Percentiles rank a stretch among this genome's conserved stretches.
These are phyloP conservation scores for Penicillium crustosum DNA, from an alignment of 2,329 filamentous ascomycete species.

Conservation along the genomic window DNA sequence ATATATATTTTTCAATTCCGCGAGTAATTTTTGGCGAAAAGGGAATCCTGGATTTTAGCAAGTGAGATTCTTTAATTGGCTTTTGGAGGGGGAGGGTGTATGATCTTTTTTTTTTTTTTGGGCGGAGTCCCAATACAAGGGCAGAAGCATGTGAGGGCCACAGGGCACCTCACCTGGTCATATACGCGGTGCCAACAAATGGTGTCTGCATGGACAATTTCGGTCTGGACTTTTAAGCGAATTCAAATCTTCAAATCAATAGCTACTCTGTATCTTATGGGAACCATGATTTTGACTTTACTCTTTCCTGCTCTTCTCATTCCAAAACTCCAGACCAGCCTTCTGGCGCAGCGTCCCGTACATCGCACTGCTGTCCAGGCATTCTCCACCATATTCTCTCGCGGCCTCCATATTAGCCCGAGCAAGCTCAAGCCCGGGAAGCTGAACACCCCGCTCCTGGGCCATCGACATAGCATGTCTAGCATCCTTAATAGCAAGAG, in stretches of 20 bases:
- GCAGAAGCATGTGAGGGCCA: background rate
- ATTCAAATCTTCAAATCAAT: background rate
- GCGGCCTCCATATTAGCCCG: slow-evolving; percentile 38
- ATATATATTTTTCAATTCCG: background rate
- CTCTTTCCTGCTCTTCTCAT: slow-evolving; percentile 37
- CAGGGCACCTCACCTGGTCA: background rate
- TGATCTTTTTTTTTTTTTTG: background rate
- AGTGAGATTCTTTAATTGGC: background rate
- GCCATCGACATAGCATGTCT: slow-evolving; percentile 38
- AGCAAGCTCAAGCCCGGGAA: slow-evolving; percentile 38
- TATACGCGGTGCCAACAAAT: background rate
- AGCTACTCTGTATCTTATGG: background rate
- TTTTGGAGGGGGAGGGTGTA: background rate
- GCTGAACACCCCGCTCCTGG: slow-evolving; percentile 30
- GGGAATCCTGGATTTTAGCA: background rate
- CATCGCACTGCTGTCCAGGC: slow-evolving; percentile 42
- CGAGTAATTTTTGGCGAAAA: background rate
- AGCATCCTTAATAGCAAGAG: slow-evolving; percentile 41
- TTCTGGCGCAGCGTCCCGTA: slow-evolving; percentile 39
- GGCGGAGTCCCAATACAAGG: background rate
- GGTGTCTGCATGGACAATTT: background rate
- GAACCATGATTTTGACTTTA: background rate
- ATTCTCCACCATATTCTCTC: slow-evolving; percentile 38
- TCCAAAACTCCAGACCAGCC: slow-evolving; percentile 41
- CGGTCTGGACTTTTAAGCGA: background rate